A percentile compares a stretch with the other conserved stretches of the same genome.
Evolutionary conservation across 2,329 filamentous ascomycete genomes (phyloP).

Genomic region (Monosporascus sp.): DNA sequence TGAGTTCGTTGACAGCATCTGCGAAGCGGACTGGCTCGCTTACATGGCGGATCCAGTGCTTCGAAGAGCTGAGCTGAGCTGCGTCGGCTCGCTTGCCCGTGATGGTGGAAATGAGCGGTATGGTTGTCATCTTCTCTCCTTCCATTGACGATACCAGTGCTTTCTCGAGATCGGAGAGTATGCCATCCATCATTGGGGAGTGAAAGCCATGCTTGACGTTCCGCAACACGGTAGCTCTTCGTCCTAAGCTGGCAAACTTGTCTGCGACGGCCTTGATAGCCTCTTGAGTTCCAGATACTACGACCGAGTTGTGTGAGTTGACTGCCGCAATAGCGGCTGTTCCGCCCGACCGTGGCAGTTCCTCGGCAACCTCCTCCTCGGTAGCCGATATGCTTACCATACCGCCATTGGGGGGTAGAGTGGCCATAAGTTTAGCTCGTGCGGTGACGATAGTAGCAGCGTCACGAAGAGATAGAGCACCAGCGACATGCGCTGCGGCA

Average conservation of each 20-base stretch:
- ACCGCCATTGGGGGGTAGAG: too few relatives aligned
- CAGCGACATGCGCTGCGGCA: too few relatives aligned
- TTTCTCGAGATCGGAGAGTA: not conserved
- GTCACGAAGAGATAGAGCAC: too few relatives aligned
- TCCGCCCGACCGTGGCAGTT: too few relatives aligned
- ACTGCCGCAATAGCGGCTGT: too few relatives aligned
- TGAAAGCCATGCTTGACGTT: slow-evolving; percentile 2
- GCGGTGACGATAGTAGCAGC: not conserved
- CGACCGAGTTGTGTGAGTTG: not conserved
- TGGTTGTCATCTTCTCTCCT: too few relatives aligned
- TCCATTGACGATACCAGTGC: not conserved
- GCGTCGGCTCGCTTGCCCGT: too few relatives aligned
- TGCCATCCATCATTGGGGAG: slow-evolving; percentile 1
- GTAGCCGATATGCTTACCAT: too few relatives aligned
- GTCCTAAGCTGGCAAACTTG: slow-evolving; percentile 1
- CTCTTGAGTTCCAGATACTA: slow-evolving; percentile 2
- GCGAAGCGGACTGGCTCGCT: slow-evolving; percentile 3
- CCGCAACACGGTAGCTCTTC: slow-evolving; percentile 1
- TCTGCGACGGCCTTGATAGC: slow-evolving; percentile 1
- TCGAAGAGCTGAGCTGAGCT: too few relatives aligned
- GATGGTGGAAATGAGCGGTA: too few relatives aligned
- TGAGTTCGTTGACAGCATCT: slow-evolving; percentile 1
- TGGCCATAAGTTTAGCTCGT: too few relatives aligned
- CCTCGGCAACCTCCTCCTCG: too few relatives aligned
- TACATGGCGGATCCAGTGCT: slow-evolving; percentile 1